These are phyloP conservation scores for Suillus subaureus DNA, from an alignment of 768 basidiomycete species.

Conservation along the genomic window DNA sequence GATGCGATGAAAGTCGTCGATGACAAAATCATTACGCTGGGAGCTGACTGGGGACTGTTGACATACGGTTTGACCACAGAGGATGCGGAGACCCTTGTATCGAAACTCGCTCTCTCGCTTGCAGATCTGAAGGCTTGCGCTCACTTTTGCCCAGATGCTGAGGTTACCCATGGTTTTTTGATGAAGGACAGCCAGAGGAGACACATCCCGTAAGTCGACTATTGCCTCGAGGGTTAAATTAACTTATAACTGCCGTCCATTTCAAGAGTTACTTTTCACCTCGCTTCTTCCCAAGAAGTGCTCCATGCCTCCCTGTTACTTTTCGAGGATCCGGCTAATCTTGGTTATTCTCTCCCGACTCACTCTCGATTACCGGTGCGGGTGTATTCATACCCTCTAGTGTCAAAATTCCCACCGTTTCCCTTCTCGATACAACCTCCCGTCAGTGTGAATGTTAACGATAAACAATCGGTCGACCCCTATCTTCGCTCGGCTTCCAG, in stretches of 20 bases:
- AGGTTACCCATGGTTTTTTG: conserved; percentile 29
- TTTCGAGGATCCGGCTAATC: conserved; percentile 24
- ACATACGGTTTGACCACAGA: conserved; percentile 33
- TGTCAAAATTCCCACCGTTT: conserved; percentile 39
- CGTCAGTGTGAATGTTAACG: conserved; percentile 22
- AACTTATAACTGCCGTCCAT: conserved; percentile 3
- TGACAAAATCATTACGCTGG: conserved; percentile 13
- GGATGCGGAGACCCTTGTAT: conserved; percentile 21
- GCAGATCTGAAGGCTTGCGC: conserved; percentile 31
- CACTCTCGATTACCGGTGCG: conserved; percentile 30
- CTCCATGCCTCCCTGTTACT: conserved; percentile 33
- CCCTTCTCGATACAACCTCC: conserved; percentile 37
- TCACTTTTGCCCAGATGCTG: conserved; percentile 37
- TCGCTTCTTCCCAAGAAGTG: conserved; percentile 38
- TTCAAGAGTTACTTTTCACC: conserved; percentile 37
- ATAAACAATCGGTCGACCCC: conserved; percentile 28
- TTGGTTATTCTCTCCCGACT: conserved; percentile 25
- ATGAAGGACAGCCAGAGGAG: conserved; percentile 24
- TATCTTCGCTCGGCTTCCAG: conserved; percentile 40
- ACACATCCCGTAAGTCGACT: conserved; percentile 30
- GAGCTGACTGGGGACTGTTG: conserved; percentile 30
- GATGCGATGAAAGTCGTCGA: conserved; percentile 22
- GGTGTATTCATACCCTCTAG: conserved; percentile 39
- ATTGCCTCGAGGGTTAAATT: background rate
- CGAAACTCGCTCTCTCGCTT: conserved; percentile 9